These are phyloP conservation scores for Xylaria sp. DNA, from an alignment of 2,329 filamentous ascomycete genomes.

Conservation along the genomic window DNA sequence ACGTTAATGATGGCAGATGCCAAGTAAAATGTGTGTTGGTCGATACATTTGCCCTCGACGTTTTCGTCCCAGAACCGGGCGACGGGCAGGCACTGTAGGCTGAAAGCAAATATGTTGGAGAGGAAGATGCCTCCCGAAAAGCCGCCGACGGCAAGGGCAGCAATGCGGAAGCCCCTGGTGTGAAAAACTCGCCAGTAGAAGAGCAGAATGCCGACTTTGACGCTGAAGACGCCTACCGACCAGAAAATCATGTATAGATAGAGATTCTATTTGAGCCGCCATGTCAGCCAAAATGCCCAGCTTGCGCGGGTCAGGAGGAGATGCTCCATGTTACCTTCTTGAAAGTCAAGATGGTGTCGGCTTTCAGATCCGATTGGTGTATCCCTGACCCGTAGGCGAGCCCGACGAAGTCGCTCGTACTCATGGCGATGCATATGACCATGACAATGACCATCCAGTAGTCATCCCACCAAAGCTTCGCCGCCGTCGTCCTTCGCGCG, in stretches of 20 bases:
- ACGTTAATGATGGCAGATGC: slow-evolving; percentile 35
- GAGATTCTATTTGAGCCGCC: slow-evolving; percentile 23
- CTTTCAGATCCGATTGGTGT: slow-evolving; percentile 29
- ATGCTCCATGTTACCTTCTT: slow-evolving; percentile 27
- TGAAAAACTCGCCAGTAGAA: slow-evolving; percentile 37
- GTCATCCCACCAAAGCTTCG: slow-evolving; percentile 36
- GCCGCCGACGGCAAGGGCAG: slow-evolving; percentile 26
- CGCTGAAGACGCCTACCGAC: slow-evolving; percentile 32
- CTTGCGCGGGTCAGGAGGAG: not conserved
- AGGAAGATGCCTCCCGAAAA: slow-evolving; percentile 31
- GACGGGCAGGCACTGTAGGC: slow-evolving; percentile 31
- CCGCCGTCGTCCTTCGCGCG: slow-evolving; percentile 27
- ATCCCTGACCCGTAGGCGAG: slow-evolving; percentile 30
- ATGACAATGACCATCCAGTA: slow-evolving; percentile 36
- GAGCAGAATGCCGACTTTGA: slow-evolving; percentile 35
- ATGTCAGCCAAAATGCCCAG: slow-evolving; percentile 4
- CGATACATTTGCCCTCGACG: slow-evolving; percentile 25
- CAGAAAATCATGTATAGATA: slow-evolving; percentile 35
- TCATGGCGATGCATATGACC: slow-evolving; percentile 31
- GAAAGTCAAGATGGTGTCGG: slow-evolving; percentile 22
- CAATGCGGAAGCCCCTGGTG: slow-evolving; percentile 27
- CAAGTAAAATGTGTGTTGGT: slow-evolving; percentile 31
- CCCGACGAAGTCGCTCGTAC: slow-evolving; percentile 29
- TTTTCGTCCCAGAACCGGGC: slow-evolving; percentile 28
- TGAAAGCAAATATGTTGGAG: slow-evolving; percentile 31